Percentiles rank a stretch among this genome's conserved stretches.
phyloP scores from a whole-genome alignment of 805 yeast species.

The Yarrowia porcina region DNA sequence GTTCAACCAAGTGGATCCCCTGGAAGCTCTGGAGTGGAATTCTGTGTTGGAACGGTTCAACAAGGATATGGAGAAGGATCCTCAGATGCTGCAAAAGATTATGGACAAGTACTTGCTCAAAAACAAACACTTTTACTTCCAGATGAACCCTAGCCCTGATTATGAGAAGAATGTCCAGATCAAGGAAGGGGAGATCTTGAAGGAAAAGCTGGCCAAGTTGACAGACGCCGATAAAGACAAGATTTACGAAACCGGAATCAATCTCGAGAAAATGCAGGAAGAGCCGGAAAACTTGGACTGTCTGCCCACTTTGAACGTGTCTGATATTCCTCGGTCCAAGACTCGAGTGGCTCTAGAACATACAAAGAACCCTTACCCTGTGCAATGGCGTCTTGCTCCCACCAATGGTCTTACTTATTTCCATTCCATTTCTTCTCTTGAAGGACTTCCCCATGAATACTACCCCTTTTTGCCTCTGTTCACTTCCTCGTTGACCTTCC shows the following conservation, averaged over 20 bases:
- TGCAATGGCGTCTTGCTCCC: constrained; percentile 25
- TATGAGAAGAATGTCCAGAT: constrained; percentile 50
- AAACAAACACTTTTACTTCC: constrained; percentile 63
- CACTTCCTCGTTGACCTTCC: constrained; percentile 71
- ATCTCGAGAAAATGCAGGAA: constrained; percentile 61
- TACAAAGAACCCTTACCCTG: not conserved
- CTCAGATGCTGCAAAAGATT: constrained; percentile 57
- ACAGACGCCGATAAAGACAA: constrained; percentile 54
- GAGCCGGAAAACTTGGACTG: constrained; percentile 69
- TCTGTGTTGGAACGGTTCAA: constrained; percentile 57
- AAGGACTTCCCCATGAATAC: constrained; percentile 56
- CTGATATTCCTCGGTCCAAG: constrained; percentile 60
- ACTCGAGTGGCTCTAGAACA: not conserved
- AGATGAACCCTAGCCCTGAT: constrained; percentile 66
- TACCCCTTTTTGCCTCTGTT: constrained; percentile 73
- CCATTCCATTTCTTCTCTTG: constrained; percentile 60
- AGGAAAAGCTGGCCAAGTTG: constrained; percentile 44
- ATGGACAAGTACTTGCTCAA: constrained; percentile 52
- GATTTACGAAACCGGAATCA: constrained; percentile 58
- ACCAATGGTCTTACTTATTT: constrained; percentile 66
- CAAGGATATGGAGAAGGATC: constrained; percentile 53
- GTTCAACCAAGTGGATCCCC: constrained; percentile 77
- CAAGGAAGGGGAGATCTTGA: constrained; percentile 58
- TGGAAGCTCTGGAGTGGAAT: constrained; percentile 65
- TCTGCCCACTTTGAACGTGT: constrained; percentile 70